Evolutionary conservation across 495 filamentous ascomycete genomes (phyloP), one percentile per base, ranked within the genome.

Genomic region (Physcia stellaris): DNA sequence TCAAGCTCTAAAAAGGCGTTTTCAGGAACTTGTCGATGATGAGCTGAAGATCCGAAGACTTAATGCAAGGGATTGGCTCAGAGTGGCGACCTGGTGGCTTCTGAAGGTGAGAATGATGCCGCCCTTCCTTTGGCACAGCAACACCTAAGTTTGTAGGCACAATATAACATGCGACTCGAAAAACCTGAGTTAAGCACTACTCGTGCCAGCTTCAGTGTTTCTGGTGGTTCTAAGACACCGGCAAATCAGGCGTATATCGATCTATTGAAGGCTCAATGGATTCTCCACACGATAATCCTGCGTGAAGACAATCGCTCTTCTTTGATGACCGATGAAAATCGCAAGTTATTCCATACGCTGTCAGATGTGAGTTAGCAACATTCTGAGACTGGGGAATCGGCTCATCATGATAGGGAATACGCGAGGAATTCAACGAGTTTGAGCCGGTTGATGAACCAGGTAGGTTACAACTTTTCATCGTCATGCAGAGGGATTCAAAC

Each of bases 81-180:
- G 56, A 20, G 39, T 61, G 15, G 62, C 60, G 9, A 62, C 56
- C 32, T 66, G 62, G 62, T 66, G 63, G 63, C 39, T 66, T 32
- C 41, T 66, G n/a, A 64, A 64, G 52, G 61, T 60, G 42, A 19
- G 29, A 4, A 34, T 32, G 3, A 27, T 37, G 32, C 17, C 1
- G 6, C 23, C 6, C 24, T 18, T 1, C 26, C 6, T 34, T 19
- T 3, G 24, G 11, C n/a, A 20, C 17, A 16, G 17, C 1, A 5
- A 12, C 40, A 37, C 38, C 18, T 24, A 24, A 20, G 16, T 16
- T 23, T n/a, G 42, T 57, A 50, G 56, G 54, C 6, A 46, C 49
- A n/a, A 42, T 40, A 23, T 43, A 46, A 23, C 39, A 54, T 10
- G 46, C 49, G n/a, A 57, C 48, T 45, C 15, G 55, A 52, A 16